These are phyloP conservation scores for Posidonia oceanica DNA, from an alignment of 116 monocot genomes.

Conservation along the genomic window DNA sequence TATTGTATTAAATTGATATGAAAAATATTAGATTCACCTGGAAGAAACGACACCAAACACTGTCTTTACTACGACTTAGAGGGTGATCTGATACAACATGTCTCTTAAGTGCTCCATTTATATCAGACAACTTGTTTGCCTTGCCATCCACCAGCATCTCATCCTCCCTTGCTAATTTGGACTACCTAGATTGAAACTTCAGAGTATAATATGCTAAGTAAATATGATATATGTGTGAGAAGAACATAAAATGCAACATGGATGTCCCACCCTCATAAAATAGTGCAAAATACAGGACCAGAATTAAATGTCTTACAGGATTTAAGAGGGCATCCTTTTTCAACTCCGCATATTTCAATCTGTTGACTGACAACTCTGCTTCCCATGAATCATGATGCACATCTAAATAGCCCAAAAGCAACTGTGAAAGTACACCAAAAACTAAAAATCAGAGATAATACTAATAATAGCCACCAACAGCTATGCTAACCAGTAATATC, in stretches of 20 bases:
- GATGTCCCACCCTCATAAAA: not conserved
- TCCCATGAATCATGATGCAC: conserved; percentile 43
- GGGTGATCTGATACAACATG: conserved; percentile 52
- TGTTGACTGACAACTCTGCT: conserved; percentile 51
- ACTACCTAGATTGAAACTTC: too few species aligned
- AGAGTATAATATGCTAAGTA: too few species aligned
- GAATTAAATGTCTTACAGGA: conserved; percentile 39
- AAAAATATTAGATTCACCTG: conserved; percentile 31
- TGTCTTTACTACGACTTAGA: conserved; percentile 48
- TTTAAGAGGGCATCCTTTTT: conserved; percentile 64
- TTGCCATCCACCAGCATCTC: conserved; percentile 12
- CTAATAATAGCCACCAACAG: too few species aligned
- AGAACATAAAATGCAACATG: not conserved
- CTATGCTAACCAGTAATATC: too few species aligned
- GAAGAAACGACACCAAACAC: conserved; percentile 69
- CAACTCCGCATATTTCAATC: conserved; percentile 60
- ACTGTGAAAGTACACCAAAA: conserved; percentile 24
- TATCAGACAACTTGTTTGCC: not conserved
- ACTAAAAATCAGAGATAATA: not conserved
- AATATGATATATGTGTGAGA: not conserved
- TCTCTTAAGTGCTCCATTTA: conserved; percentile 7
- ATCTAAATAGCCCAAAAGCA: conserved; percentile 69
- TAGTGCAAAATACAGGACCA: not conserved
- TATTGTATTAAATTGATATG: not conserved
- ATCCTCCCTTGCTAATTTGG: conserved; percentile 23